Evolutionary conservation across 2,329 filamentous ascomycete species (phyloP), one percentile per base, ranked within the genome.

Genomic region (Salinomyces thailandicus): DNA sequence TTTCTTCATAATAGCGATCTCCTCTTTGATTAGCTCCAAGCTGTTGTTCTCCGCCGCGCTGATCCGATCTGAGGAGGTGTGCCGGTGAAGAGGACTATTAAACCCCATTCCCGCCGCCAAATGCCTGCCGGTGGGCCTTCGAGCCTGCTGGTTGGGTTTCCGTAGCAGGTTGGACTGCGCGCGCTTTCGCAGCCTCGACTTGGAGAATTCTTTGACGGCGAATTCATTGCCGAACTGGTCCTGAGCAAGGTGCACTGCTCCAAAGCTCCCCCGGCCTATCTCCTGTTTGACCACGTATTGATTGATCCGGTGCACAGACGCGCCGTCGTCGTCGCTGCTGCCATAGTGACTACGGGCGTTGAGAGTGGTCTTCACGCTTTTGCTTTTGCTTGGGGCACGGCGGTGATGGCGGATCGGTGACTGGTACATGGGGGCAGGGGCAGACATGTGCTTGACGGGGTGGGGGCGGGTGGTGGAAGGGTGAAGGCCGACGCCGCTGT

Each of bases 1-100:
- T 63, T 96, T 96, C 69, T 96, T 98, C 87, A 98, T 96, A 56
- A 96, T 93, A 40, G 91, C 91, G 52, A 96, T 91, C 61, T 98
- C 91, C 59, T 94, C 84, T 43, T 86, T 82, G 59, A 98, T 96
- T 41, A 96, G 67, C 53, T 83, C 83, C 9, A 96, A 68, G 0
- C 89, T 76, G 48, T 79, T 80, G 55, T 82, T 79, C 42, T 72
- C 66, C 15, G 61, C 58, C 16, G 63, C 61, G 33, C 68, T 62
- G 16, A 46, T 31, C 36, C 43, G 46, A 29, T 74, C 69, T 5
- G 62, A 63, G 5, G 68, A 67, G 7, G 73, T 71, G 50, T 73
- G 69, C 22, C 76, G 68, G 58, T 81, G 74, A 35, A 79, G 57
- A 2, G 75, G 74, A n/a, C 73, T 75, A 51, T 77, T 78, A 60